Evolutionary conservation across 176 grass and related monocot genomes (phyloP), one percentile per base, ranked within the genome.

Genomic region (Triticum turgidum): DNA sequence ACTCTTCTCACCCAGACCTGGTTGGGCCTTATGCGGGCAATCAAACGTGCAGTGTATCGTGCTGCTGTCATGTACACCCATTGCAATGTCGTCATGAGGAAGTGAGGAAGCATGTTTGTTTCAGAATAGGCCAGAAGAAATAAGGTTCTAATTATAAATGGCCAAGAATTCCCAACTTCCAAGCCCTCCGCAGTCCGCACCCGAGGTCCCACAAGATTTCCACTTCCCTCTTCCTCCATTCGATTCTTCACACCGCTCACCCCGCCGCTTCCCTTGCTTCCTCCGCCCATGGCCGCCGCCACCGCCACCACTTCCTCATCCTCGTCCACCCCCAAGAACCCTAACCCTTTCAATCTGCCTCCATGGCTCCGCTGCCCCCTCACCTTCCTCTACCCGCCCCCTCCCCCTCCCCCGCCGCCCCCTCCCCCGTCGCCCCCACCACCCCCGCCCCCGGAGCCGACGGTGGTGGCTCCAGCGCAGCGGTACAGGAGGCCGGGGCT

Each of bases 331-430:
- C 4, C 35, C 63, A 47, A 83, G 22, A 89, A 81, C n/a, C 61
- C 67, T 69, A 88, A 80, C 58, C 65, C 84, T 24, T 38, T 87
- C 69, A 79, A 62, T 34, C 87, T 90, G 7, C 77, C 85, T 1
- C 81, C 81, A 74, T 89, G 84, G 82, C 84, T 81, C 15, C 84
- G 80, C 73, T 71, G 76, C 64, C 82, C 56, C 75, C 62, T 86
- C 64, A 80, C 69, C 76, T 84, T 91, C 83, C 81, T 90, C 82
- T 73, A 34, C 86, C 85, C 88, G 69, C 79, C 82, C 6, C 62
- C 65, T 27, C 61, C 82, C 38, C 24, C 78, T 20, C 47, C 83
- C 0, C 68, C 84, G 0, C 86, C 81, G 0, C 82, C 89, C 0
- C 65, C 69, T 3, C 56, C 86, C 17, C 70, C 84, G 0, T 34